Base-by-base conservation (phyloP, 495 filamentous ascomycete species). In the Podospora comata region DNA sequence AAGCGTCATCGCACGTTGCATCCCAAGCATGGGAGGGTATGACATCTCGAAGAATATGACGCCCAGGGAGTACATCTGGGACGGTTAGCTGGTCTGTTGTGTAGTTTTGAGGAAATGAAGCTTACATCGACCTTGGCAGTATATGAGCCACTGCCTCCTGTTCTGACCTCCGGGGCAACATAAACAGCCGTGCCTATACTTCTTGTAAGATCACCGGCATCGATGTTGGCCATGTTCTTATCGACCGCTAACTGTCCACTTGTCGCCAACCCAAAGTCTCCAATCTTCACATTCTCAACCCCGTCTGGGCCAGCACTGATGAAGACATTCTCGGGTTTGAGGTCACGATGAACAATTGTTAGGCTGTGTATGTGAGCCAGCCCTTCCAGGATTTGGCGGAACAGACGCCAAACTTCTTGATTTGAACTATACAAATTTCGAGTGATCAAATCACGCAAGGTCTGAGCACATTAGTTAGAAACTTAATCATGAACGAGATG, bases 41-140 rank as follows among this genome's bases (percentile, higher is more conserved):
- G 91, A 95, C 94, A 99, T 98, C 76, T 99, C 95, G 71, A 98
- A 97, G 78, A 99, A 96, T 67, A 99, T 98, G 59, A 99, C 90
- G 11, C 95, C 95, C 32, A 99, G 81, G 0, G 96, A 97, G 74
- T 93, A 99, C 94, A 99, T 97, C 87, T 91, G 68, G 5, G 13
- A 55, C n/a, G 53, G 3, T 39, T 27, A 48, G 39, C 39, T 48
- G 15, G 39, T 48, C 6, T 48, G 39, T 48, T 2, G 2, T 48
- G 15, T 11, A 16, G 2, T 48, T 48, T 11, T 11, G 9, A 11
- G 20, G 15, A 60, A 70, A 58, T 62, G 44, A 63, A 56, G 83
- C 89, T 83, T 77, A 90, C 89, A 82, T 98, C 94, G 11, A 97
- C 94, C 78, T 97, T 98, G 67, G 93, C 90, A 65, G 91, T 94